Evolutionary conservation across 768 basidiomycete genomes (phyloP).

Genomic region (Phylloporus arenicola): DNA sequence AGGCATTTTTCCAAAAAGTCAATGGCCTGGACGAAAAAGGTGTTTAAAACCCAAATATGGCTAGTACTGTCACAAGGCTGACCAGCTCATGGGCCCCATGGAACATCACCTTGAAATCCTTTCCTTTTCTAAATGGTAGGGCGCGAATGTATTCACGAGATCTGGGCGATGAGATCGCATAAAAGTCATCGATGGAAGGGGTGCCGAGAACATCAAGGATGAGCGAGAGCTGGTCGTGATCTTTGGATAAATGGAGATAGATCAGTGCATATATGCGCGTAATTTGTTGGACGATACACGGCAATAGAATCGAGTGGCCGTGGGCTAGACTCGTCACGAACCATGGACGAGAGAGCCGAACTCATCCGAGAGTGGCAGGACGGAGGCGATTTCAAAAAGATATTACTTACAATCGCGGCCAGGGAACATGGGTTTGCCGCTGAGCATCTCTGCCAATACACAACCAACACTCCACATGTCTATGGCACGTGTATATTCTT

Average conservation of each 20-base stretch:
- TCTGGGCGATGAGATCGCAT: slow-evolving; percentile 77
- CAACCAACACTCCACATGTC: slow-evolving; percentile 88
- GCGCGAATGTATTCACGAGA: slow-evolving; percentile 87
- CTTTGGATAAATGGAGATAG: slow-evolving; percentile 32
- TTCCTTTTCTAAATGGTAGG: slow-evolving; percentile 79
- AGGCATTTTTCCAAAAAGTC: slow-evolving; percentile 77
- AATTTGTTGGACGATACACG: background rate
- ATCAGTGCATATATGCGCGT: background rate
- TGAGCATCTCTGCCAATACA: slow-evolving; percentile 86
- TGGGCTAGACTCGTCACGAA: background rate
- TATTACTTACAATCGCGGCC: slow-evolving; percentile 73
- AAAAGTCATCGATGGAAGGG: slow-evolving; percentile 88
- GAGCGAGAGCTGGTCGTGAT: slow-evolving; percentile 89
- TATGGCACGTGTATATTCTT: slow-evolving; percentile 86
- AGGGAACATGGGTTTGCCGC: slow-evolving; percentile 89
- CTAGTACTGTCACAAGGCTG: slow-evolving; percentile 3
- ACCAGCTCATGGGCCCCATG: slow-evolving; percentile 69
- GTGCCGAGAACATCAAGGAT: slow-evolving; percentile 95
- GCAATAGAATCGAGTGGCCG: background rate
- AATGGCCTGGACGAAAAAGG: slow-evolving; percentile 43
- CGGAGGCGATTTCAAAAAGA: background rate
- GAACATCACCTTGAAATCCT: slow-evolving; percentile 63
- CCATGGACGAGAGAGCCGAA: background rate
- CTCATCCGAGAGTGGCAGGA: background rate
- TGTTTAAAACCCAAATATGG: background rate